Base-by-base conservation (phyloP, 805 yeast genomes). In the Pichia cabralensis region DNA sequence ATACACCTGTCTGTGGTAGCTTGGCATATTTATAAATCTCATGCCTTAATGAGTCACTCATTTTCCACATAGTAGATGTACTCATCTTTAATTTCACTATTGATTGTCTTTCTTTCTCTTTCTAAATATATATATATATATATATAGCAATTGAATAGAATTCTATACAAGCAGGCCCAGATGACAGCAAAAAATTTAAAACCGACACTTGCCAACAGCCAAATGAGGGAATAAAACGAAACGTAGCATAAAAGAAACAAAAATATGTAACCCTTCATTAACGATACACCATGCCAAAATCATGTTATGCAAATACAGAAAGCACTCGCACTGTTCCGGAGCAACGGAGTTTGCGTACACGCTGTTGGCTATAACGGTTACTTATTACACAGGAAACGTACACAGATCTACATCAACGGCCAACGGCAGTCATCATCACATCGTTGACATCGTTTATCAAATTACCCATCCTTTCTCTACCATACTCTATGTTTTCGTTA, bases 1-100 rank as follows among this genome's bases (percentile, higher is more conserved):
- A 77, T 3, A 85, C 84, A 1, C 94, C 86, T 3, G 94, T 82
- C 29, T 88, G 92, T 10, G 85, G 80, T 42, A 77, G 67, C 34
- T 68, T 64, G 4, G 95, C 86, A 62, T 76, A 80, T 42, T 65
- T 69, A 48, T 67, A 64, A 38, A 80, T 75, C 48, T 68, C 61
- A 22, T 73, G 71, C 40, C 72, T 62, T 37, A 81, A 62, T 22
- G 62, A 47, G 19, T 57, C 52, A 8, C 76, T 67, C 25, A 71
- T 51, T 44, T 65, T 62, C 79, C 79, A 73, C 47, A 36, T 39
- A 2, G 31, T n/a, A n/a, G n/a, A n/a, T n/a, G n/a, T n/a, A n/a
- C n/a, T n/a, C n/a, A n/a, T n/a, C n/a, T n/a, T n/a, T n/a, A n/a
- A n/a, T n/a, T n/a, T n/a, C n/a, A n/a, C n/a, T n/a, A n/a, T n/a